Conservation (phyloP, 306 rosid species). For the Malus sylvestris region DNA sequence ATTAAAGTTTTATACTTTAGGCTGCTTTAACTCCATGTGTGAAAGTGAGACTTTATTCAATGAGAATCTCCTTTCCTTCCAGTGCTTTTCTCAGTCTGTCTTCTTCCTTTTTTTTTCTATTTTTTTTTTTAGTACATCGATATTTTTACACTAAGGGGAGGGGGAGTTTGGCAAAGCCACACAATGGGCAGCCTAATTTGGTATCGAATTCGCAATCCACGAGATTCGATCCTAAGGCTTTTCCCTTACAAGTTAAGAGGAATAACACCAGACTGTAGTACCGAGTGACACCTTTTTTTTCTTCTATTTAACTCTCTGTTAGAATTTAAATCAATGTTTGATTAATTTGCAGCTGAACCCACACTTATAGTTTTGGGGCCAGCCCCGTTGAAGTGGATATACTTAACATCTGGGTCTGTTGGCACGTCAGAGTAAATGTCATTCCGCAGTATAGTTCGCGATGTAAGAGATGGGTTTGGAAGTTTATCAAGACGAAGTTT, state of each 20-base stretch:
- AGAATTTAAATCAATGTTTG: conserved; percentile 34
- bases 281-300: no score
- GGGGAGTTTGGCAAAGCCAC: no score
- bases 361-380: conserved; percentile 6
- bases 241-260: no score
- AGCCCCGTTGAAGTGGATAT: conserved; percentile 19
- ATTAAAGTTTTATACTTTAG: conserved; percentile 41
- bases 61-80: conserved; percentile 49
- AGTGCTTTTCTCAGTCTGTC: conserved; percentile 56
- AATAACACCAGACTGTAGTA: no score
- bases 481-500: conserved; percentile 80
- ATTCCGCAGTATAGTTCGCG: conserved; percentile 88
- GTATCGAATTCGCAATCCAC: no score
- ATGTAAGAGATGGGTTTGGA: conserved; percentile 79
- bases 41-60: conserved; percentile 43
- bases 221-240: no score
- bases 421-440: conserved; percentile 53
- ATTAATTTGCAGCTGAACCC: conserved; percentile 45
- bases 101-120: conserved; percentile 37
- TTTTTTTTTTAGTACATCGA: no score
- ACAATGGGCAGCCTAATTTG: no score
- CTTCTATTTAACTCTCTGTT: conserved; percentile 20
- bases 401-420: conserved; percentile 24
- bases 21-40: conserved; percentile 57
- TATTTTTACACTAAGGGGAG: no score